These are phyloP conservation scores for Phytophthora crassamura DNA, from an alignment of 352 stramenopile genomes.

Conservation along the genomic window DNA sequence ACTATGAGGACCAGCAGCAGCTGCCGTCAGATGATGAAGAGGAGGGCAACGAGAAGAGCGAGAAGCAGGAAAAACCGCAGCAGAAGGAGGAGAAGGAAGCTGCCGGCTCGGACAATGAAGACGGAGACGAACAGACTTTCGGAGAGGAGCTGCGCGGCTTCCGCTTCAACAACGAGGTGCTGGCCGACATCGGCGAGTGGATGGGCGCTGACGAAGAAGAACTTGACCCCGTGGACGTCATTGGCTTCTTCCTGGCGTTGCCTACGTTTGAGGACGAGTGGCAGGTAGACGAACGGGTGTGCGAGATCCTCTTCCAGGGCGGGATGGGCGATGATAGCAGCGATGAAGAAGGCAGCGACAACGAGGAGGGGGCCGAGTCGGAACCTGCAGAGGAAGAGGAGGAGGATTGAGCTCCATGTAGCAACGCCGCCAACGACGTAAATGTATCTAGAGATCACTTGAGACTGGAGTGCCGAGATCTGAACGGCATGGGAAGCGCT, in stretches of 20 bases:
- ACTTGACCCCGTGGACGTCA: conserved; percentile 62
- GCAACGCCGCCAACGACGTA: conserved; percentile 16
- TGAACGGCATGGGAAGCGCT: conserved; percentile 8
- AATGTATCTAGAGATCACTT: conserved; percentile 27
- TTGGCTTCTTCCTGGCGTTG: conserved; percentile 75
- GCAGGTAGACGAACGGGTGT: conserved; percentile 80
- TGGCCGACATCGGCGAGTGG: conserved; percentile 60
- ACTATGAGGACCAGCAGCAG: conserved; percentile 70
- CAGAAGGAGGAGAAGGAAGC: conserved; percentile 16
- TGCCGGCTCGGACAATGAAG: conserved; percentile 16
- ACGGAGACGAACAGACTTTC: conserved; percentile 41
- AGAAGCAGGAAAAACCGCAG: background rate
- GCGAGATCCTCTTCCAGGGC: conserved; percentile 71
- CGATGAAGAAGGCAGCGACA: conserved; percentile 36
- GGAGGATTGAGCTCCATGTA: conserved; percentile 17
- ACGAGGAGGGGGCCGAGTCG: conserved; percentile 31
- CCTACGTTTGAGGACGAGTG: conserved; percentile 81
- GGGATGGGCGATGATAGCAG: conserved; percentile 40
- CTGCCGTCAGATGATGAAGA: conserved; percentile 41
- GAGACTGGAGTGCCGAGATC: conserved; percentile 14
- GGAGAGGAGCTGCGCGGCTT: conserved; percentile 66
- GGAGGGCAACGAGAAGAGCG: conserved; percentile 20
- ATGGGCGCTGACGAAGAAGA: conserved; percentile 55
- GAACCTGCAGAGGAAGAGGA: conserved; percentile 35
- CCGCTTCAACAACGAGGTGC: conserved; percentile 61